Base-by-base conservation (phyloP, 495 filamentous ascomycete genomes). In the Ascobolus immersus region DNA sequence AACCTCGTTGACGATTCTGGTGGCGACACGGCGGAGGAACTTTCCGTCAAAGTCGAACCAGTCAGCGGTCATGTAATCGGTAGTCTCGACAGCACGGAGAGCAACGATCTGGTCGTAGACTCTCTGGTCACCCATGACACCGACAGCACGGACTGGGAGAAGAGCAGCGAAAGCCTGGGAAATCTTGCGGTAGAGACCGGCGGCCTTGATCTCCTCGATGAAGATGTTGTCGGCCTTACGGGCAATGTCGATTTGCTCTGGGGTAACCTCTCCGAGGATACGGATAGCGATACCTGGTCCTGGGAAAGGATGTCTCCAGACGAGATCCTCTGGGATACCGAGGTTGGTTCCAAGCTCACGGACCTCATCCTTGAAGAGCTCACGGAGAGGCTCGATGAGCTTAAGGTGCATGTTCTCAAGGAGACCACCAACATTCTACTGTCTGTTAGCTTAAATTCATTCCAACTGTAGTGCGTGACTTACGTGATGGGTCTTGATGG, bases 241-340 rank as follows among this genome's bases (percentile, higher is more conserved):
- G 11, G 70, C 80, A 23, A 92, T 89, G 17, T 65, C 64, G 17
- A 93, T 70, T 33, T 71, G 65, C 43, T 81, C 73, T 3, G 59
- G 58, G 8, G 74, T 91, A 4, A 93, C 76, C 37, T 90, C 84
- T 23, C 86, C 86, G 1, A 92, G 57, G 32, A 94, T 71, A 32
- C 86, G 69, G 45, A 94, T 80, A 15, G 72, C 86, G 37, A 96
- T 69, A 4, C 82, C 86, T 1, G 86, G 79, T 9, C 73, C 54
- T 3, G 73, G 76, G 60, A 89, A 79, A 21, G 78, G 77, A 44
- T 93, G 82, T 11, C 82, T 60, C 65, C 65, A 73, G 32, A 90
- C 71, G 7, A 91, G 68, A 5, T 77, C 67, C 38, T 76, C 61
- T 32, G 69, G 62, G 38, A 91, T 75, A 3, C 71, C 71, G 11